Conservation (phyloP, 106 monocot genomes). For the Dendrobium chrysotoxum region DNA sequence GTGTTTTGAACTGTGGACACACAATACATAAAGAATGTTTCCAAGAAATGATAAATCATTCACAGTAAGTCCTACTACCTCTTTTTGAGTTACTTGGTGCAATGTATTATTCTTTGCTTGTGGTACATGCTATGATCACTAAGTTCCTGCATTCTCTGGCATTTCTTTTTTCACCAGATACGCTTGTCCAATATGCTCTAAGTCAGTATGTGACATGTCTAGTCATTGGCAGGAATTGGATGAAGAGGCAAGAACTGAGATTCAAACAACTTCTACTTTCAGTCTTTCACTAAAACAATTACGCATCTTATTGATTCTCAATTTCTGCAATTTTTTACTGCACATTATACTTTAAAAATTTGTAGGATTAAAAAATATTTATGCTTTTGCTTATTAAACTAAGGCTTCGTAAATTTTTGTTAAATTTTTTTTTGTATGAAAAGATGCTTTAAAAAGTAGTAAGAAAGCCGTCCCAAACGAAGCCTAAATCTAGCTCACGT, state of each 20-base stretch:
- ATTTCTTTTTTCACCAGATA: conserved; percentile 31
- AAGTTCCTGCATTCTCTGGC: background rate
- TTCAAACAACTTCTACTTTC: background rate
- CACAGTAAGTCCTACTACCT: conserved; percentile 35
- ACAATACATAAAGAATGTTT: conserved; percentile 72
- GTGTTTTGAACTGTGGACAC: conserved; percentile 83
- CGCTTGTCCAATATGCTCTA: conserved; percentile 70
- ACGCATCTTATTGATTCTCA: background rate
- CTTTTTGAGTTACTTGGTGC: background rate
- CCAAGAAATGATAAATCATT: conserved; percentile 67
- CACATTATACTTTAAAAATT: background rate
- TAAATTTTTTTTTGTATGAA: no score
- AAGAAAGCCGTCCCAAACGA: no score
- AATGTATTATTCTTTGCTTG: background rate
- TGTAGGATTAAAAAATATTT: background rate
- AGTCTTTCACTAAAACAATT: background rate
- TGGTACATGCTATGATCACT: background rate
- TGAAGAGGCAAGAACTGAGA: conserved; percentile 43
- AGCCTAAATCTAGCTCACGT: background rate
- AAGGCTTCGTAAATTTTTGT: no score
- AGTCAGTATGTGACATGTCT: conserved; percentile 64
- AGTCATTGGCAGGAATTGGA: conserved; percentile 48
- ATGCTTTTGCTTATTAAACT: background rate
- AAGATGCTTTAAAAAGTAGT: no score
- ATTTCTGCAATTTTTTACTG: background rate